phyloP scores from a whole-genome alignment of 495 filamentous ascomycete genomes.

The Penicillium ochrochloron region DNA sequence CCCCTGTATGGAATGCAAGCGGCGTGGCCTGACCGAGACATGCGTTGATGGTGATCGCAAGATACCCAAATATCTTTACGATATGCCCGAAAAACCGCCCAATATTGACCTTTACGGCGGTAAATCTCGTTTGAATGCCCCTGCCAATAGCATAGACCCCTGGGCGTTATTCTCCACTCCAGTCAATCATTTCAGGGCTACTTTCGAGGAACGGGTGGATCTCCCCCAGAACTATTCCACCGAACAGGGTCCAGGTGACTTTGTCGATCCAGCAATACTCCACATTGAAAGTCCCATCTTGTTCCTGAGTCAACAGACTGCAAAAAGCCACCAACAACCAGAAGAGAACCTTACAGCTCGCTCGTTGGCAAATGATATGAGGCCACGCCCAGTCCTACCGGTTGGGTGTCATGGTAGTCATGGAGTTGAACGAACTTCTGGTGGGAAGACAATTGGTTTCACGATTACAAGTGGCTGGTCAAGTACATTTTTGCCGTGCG shows the following conservation, averaged over 20 bases:
- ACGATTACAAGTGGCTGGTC: slow-evolving; percentile 26
- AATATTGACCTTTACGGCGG: neutral
- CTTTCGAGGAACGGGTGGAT: neutral
- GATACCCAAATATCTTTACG: slow-evolving; percentile 17
- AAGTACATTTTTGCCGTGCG: slow-evolving; percentile 21
- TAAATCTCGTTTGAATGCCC: neutral
- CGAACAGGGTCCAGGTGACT: neutral
- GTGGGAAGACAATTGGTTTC: slow-evolving; percentile 7
- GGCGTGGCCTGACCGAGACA: slow-evolving; percentile 9
- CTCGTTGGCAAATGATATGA: neutral
- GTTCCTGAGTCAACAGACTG: neutral
- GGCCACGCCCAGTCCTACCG: neutral
- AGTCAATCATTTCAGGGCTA: neutral
- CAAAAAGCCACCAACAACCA: neutral
- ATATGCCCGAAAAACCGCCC: neutral
- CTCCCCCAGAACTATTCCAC: neutral
- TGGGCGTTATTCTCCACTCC: neutral
- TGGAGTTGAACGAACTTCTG: neutral
- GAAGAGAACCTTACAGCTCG: neutral
- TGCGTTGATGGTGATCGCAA: slow-evolving; percentile 23
- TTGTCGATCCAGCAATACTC: slow-evolving; percentile 12
- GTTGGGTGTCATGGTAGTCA: neutral
- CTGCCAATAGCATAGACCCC: neutral
- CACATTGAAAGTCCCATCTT: neutral
- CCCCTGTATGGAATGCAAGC: slow-evolving; percentile 17